These are phyloP conservation scores for Kurtzmaniella natalensis DNA, from an alignment of 1,139 yeast genomes.

Conservation along the genomic window DNA sequence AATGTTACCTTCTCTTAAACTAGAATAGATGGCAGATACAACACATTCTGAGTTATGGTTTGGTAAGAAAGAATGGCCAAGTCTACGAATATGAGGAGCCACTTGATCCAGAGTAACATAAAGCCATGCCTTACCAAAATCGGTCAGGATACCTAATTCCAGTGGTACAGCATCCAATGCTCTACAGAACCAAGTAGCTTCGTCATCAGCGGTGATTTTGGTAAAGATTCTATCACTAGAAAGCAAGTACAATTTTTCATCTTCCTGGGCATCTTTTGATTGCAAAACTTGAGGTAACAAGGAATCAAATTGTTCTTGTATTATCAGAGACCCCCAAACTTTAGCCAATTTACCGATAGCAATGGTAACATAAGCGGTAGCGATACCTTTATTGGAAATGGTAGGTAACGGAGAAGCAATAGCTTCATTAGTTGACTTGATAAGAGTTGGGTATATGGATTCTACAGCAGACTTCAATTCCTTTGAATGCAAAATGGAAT, in stretches of 20 bases:
- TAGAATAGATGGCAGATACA: constrained; percentile 11
- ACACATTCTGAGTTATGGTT: not conserved
- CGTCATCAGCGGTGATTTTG: constrained; percentile 41
- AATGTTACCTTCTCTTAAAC: constrained; percentile 9
- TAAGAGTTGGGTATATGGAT: constrained; percentile 25
- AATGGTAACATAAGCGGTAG: constrained; percentile 42
- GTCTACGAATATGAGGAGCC: not conserved
- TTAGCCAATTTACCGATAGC: constrained; percentile 7
- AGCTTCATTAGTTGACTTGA: constrained; percentile 38
- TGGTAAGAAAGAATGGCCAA: not conserved
- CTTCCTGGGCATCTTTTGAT: constrained; percentile 24
- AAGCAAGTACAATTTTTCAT: constrained; percentile 42
- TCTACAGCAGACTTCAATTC: constrained; percentile 10
- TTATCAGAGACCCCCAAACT: not conserved
- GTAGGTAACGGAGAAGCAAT: constrained; percentile 46
- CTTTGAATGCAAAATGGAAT: not conserved
- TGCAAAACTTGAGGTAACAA: constrained; percentile 3
- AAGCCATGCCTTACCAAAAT: constrained; percentile 32
- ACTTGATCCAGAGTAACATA: constrained; percentile 13
- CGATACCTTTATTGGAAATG: constrained; percentile 44
- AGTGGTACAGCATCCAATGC: constrained; percentile 28
- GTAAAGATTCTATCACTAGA: constrained; percentile 43
- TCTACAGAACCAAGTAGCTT: constrained; percentile 49
- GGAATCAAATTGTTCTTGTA: not conserved
- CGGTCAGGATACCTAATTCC: constrained; percentile 8